Evolutionary conservation across 2,329 filamentous ascomycete genomes (phyloP), one percentile per base, ranked within the genome.

Genomic region (Aspergillus pseudoglaucus): DNA sequence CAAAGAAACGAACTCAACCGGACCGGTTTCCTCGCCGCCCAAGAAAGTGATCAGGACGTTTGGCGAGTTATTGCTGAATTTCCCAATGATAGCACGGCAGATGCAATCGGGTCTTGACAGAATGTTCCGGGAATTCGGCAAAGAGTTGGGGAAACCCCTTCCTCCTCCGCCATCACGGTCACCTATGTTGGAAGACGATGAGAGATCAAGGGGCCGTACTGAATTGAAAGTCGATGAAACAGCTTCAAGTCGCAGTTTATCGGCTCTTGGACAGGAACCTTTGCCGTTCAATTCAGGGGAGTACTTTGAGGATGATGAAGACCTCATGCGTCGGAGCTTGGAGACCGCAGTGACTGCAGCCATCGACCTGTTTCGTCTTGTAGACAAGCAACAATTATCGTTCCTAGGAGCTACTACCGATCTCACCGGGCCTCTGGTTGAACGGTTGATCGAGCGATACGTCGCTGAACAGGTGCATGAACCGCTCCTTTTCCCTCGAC

Each of bases 11-110:
- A 64, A 60, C 57, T 56, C 58, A 32, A 55, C 65, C 45, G 56
- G 72, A 66, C 57, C 65, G n/a, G 52, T 64, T 20, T 59, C 64
- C 5, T 59, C 65, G 6, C 64, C 65, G n/a, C 60, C 63, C 4
- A 96, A 95, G 72, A 96, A 95, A 69, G 88, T 95, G 50, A 86
- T 98, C 64, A 89, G 84, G 69, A 88, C 81, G 30, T 98, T 98
- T 64, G 84, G 86, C 51, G 93, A 97, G 55, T 77, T 98, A 12
- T 77, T 98, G 38, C 87, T 88, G 56, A 83, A 90, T 58, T 98
- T 97, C 56, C 93, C 93, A 1, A 87, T 95, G 81, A 97, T 98
- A 59, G 90, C 90, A 20, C 81, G 88, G 50, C 93, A 98, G 68
- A 95, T 98, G 90, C 90, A 96, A 59, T 81, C 85, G 2, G 93